Percentiles rank a stretch among this genome's conserved stretches.
phyloP scores from a whole-genome alignment of 441 rosid species.

The Omphalea diandra region DNA sequence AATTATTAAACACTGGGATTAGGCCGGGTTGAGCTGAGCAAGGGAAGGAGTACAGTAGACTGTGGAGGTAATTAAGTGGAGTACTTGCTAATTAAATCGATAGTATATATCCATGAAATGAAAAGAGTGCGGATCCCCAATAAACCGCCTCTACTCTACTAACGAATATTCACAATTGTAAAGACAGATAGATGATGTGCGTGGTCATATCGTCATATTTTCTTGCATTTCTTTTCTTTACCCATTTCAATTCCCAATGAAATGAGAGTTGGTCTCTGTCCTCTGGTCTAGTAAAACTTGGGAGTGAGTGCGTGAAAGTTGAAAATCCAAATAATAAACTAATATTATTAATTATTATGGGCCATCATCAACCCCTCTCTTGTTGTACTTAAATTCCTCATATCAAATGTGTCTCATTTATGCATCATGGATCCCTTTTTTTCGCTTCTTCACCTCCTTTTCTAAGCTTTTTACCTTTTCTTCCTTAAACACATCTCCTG shows the following conservation, averaged over 20 bases:
- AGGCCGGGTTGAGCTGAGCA: too few species aligned
- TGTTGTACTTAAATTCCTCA: slow-evolving; percentile 21
- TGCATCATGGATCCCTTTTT: slow-evolving; percentile 44
- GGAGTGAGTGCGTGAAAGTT: slow-evolving; percentile 18
- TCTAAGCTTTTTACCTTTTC: slow-evolving; percentile 14
- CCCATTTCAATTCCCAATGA: slow-evolving; percentile 37
- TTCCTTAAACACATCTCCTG: slow-evolving; percentile 14
- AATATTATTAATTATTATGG: too few species aligned
- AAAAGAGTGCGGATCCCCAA: slow-evolving; percentile 38
- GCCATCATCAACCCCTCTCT: not conserved
- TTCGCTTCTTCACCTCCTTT: slow-evolving; percentile 27
- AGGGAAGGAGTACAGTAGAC: too few species aligned
- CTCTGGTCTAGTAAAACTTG: slow-evolving; percentile 17
- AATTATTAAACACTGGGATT: too few species aligned
- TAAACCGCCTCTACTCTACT: slow-evolving; percentile 34
- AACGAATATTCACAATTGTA: not conserved
- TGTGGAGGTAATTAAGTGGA: too few species aligned
- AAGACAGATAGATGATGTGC: slow-evolving; percentile 13
- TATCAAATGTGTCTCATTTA: slow-evolving; percentile 20
- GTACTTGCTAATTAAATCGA: not conserved
- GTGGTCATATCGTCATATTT: slow-evolving; percentile 49
- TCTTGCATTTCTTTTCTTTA: slow-evolving; percentile 1
- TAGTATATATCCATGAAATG: not conserved
- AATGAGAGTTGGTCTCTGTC: slow-evolving; percentile 7
- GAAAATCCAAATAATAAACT: not conserved